Evolutionary conservation across 352 stramenopile species (phyloP).

Genomic region (Aphanomyces astaci): DNA sequence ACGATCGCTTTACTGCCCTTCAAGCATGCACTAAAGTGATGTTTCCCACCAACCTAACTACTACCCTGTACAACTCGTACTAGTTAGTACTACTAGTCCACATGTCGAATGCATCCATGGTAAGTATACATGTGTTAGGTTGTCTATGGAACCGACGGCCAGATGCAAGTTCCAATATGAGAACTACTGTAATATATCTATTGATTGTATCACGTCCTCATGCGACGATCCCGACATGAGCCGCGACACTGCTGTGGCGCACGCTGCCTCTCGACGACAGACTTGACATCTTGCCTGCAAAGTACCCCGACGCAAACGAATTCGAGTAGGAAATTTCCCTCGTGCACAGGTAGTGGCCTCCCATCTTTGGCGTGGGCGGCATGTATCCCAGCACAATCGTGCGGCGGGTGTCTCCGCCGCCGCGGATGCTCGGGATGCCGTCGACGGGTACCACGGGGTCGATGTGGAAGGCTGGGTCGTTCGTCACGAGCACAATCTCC

Average conservation of each 20-base stretch:
- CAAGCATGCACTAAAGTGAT: no score
- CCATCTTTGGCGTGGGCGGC: conserved; percentile 50
- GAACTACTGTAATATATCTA: no score
- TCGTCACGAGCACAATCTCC: conserved; percentile 69
- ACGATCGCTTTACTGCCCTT: no score
- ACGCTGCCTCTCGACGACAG: conserved; percentile 4
- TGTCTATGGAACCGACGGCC: no score
- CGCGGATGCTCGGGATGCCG: conserved; percentile 48
- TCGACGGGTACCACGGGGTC: conserved; percentile 61
- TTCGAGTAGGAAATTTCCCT: conserved; percentile 47
- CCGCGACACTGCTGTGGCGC: background rate
- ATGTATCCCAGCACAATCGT: conserved; percentile 71
- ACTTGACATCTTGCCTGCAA: conserved; percentile 8
- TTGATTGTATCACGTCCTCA: no score
- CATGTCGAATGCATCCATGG: no score
- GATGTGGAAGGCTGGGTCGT: conserved; percentile 76
- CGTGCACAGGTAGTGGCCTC: conserved; percentile 78
- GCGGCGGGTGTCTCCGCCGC: conserved; percentile 31
- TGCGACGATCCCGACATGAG: background rate
- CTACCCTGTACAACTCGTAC: no score
- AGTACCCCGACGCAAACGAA: conserved; percentile 62
- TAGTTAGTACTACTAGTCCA: no score
- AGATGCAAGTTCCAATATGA: no score
- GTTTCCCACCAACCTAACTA: no score
- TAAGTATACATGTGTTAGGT: no score